Percentiles rank a stretch among this genome's conserved stretches.
phyloP scores from a whole-genome alignment of 208 protist species.

The Trypanosoma cruzi region DNA sequence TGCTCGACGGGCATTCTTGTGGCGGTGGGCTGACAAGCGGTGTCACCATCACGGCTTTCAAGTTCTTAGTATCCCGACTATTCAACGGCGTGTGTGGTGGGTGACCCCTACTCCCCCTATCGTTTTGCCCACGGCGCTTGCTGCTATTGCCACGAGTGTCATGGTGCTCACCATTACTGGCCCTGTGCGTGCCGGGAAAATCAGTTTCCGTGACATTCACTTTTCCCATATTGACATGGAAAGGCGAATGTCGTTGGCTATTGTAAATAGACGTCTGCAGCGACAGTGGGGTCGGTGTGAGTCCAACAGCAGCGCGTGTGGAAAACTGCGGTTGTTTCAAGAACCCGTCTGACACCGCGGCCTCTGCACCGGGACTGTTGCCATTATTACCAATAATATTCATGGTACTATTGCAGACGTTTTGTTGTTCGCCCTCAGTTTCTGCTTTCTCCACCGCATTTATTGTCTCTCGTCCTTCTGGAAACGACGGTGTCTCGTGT shows the following conservation, averaged over 20 bases:
- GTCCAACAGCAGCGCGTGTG: neutral
- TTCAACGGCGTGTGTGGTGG: neutral
- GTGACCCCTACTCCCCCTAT: neutral
- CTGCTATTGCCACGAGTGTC: neutral
- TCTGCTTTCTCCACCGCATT: neutral
- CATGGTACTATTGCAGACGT: neutral
- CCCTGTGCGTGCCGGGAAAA: neutral
- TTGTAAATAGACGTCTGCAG: neutral
- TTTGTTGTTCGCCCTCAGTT: neutral
- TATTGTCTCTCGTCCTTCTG: neutral
- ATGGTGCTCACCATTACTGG: neutral
- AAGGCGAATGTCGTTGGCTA: neutral
- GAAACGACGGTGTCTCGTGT: neutral
- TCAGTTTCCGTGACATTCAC: neutral
- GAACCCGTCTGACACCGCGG: neutral
- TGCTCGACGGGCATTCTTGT: neutral
- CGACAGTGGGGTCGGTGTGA: neutral
- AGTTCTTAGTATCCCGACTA: neutral
- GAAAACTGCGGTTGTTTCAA: neutral
- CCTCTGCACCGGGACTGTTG: neutral
- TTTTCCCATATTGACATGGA: neutral
- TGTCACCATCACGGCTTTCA: neutral
- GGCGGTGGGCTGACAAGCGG: slow-evolving; percentile 22
- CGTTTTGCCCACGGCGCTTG: neutral
- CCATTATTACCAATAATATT: too few relatives aligned